Evolutionary conservation across 2,329 filamentous ascomycete genomes (phyloP), one percentile per base, ranked within the genome.

Genomic region (Alternaria incomplexa): DNA sequence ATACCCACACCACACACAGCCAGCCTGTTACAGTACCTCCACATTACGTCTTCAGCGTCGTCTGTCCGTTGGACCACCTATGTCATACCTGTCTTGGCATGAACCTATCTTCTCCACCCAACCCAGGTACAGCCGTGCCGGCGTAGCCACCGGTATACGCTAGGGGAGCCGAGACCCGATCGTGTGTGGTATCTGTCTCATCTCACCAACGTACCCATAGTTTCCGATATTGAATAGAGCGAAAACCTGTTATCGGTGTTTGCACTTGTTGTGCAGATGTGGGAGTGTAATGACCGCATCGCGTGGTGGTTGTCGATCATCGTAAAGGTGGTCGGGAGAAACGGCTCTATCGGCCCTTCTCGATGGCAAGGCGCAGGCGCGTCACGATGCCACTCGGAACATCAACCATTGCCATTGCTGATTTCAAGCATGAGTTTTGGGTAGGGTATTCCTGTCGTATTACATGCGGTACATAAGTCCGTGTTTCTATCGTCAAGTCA

Each of bases 71-170:
- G 17, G 23, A 32, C 2, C 30, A 51, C 13, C 32, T 32, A 58
- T 58, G 46, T 51, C 46, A 58, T 58, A 58, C 32, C 12, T 51
- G 30, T 44, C 54, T 56, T 56, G 54, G 54, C 44, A 55, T 5
- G 36, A 45, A 22, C 13, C 5, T 11, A n/a, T 5, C 23, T 45
- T 13, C 40, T 45, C 52, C 52, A 45, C 52, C 40, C n/a, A 26
- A 15, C 52, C 50, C 40, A 55, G 54, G 43, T 46, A 56, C 44
- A 47, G 17, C 17, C 54, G 43, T 11, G 28, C 10, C 11, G 20
- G 20, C 15, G 30, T n/a, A 15, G 36, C 36, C 36, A 40, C n/a
- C 8, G 4, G 8, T 40, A 2, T 3, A 13, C 43, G 54, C 53
- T 46, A 56, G 11, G 15, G 26, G 11, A 32, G 56, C 56, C 56